A percentile compares a stretch with the other conserved stretches of the same genome.
These are phyloP conservation scores for Pichia exigua DNA, from an alignment of 805 yeast species.

Conservation along the genomic window DNA sequence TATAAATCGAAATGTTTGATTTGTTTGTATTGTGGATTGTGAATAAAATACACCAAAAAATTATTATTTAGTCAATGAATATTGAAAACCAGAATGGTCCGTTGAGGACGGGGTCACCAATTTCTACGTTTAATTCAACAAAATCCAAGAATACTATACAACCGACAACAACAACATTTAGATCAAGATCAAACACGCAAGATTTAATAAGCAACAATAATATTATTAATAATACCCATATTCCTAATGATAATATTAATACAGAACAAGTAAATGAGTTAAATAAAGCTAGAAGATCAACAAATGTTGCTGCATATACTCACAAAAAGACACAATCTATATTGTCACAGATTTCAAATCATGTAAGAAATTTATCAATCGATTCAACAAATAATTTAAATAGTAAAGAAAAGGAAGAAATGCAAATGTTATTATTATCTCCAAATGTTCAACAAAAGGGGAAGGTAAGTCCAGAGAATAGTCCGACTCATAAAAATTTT, in stretches of 20 bases:
- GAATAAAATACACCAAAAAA: not conserved
- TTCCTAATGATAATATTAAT: not conserved
- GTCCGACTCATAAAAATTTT: not conserved
- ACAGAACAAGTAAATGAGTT: not conserved
- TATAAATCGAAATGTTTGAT: too few species aligned
- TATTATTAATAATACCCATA: not conserved
- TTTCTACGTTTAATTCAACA: not conserved
- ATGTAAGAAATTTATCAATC: not conserved
- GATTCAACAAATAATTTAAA: not conserved
- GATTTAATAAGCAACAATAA: not conserved
- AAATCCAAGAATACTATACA: not conserved
- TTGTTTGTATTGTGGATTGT: not conserved
- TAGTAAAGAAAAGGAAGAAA: not conserved
- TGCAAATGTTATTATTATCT: not conserved
- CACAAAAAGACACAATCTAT: not conserved
- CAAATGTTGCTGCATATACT: not conserved
- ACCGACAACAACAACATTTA: not conserved
- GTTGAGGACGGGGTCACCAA: not conserved
- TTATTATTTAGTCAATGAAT: not conserved
- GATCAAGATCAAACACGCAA: not conserved
- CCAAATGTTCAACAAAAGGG: not conserved
- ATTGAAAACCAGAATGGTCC: not conserved
- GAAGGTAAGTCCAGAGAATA: conserved; percentile 5
- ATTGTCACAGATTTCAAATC: not conserved
- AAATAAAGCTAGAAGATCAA: not conserved